Evolutionary conservation across 2,329 filamentous ascomycete species (phyloP).

Genomic region (Verticillium nubilum): DNA sequence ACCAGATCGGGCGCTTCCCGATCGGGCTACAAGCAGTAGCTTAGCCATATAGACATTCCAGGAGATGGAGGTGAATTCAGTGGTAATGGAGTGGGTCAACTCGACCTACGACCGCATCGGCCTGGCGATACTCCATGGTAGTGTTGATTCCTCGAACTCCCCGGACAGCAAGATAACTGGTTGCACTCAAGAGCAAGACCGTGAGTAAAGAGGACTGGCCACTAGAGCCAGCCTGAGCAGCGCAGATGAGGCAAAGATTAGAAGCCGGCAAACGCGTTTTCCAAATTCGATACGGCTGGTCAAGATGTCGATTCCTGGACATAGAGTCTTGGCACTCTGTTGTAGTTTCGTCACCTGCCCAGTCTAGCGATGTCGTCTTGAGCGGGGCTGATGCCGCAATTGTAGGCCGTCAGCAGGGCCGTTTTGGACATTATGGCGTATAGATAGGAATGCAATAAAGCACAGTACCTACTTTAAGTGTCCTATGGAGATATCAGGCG

Average conservation of each 20-base stretch:
- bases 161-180: too few relatives aligned
- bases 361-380: background rate
- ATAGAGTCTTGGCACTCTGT: background rate
- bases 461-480: too few relatives aligned
- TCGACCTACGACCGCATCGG: too few relatives aligned
- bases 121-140: too few relatives aligned
- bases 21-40: background rate
- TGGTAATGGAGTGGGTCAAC: too few relatives aligned
- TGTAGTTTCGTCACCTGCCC: background rate
- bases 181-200: too few relatives aligned
- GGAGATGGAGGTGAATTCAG: too few relatives aligned
- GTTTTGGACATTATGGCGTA: background rate
- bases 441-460: too few relatives aligned
- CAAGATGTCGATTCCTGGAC: background rate
- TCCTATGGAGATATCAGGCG: too few relatives aligned
- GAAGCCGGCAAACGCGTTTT: background rate
- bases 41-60: background rate
- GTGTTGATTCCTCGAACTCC: background rate
- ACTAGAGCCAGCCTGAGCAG: background rate
- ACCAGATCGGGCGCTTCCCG: background rate
- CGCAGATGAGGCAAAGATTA: background rate
- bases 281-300: background rate
- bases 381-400: background rate
- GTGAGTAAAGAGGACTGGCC: background rate
- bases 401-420: background rate